Evolutionary conservation across 2,329 filamentous ascomycete species (phyloP), one percentile per base, ranked within the genome.

Genomic region (Trichoderma harzianum): DNA sequence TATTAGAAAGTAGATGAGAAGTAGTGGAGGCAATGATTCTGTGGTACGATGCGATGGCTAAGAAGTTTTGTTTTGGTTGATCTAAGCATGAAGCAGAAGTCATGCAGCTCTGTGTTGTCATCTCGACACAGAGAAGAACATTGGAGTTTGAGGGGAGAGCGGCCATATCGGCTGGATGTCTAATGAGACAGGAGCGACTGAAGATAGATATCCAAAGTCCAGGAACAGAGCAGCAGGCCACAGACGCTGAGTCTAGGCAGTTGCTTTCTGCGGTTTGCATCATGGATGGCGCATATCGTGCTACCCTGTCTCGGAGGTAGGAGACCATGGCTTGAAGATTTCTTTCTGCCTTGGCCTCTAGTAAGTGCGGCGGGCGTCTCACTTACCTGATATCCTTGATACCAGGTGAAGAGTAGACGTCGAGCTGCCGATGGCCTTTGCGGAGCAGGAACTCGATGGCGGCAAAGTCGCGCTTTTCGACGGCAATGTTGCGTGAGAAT

Each of bases 371-470:
- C 5, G 28, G 1, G 36, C 2, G 12, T 5, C 21, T 39, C 39
- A 7, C 18, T 76, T 76, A 86, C 74, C 82, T 83, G 73, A 97
- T 91, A 80, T 96, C 93, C 78, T 90, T 93, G 77, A 97, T 94
- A 3, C 91, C 92, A 30, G 92, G 90, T 7, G 91, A 89, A n/a
- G 91, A 89, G 82, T 96, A 96, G 60, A 90, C 88, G 74, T 97
- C 93, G 21, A 98, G 84, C 79, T 97, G 94, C 58, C 93, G 88
- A 53, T 89, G 87, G 26, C 95, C 95, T 80, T 93, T 95, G 73
- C 95, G 88, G 66, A 98, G 79, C 39, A 97, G 84, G 80, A 93
- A 96, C 81, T 98, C 95, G 71, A 98, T 91, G 7, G 94, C 91
- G 18, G 87, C 86, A 81, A 97, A 97, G 78, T 97, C 94, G 76